Percentiles rank a stretch among this genome's conserved stretches.
Evolutionary conservation across 1,284 basidiomycete species (phyloP).

Genomic region (Naganishia cerealis): DNA sequence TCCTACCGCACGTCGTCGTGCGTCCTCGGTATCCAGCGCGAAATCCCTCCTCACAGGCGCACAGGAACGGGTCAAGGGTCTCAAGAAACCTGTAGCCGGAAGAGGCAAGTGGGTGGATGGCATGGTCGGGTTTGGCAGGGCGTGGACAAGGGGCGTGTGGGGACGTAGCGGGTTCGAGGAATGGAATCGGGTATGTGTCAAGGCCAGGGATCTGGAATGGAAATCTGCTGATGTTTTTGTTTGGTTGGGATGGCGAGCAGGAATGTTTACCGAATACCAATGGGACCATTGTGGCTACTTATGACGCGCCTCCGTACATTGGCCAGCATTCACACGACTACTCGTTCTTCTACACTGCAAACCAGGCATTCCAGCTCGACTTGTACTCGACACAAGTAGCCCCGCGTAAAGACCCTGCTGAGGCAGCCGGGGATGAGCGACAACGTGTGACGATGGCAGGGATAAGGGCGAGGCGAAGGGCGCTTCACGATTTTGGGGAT

Average conservation of each 20-base stretch:
- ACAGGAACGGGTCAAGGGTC: constrained; percentile 23
- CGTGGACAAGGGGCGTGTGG: constrained; percentile 30
- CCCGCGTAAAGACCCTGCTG: constrained; percentile 46
- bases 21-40: constrained; percentile 12
- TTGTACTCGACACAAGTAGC: constrained; percentile 70
- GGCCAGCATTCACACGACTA: constrained; percentile 75
- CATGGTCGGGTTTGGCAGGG: constrained; percentile 28
- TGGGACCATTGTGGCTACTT: constrained; percentile 77
- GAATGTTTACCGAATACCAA: constrained; percentile 33
- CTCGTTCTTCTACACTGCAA: constrained; percentile 55
- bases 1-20: constrained; percentile 2
- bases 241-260: not conserved
- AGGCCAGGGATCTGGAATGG: not conserved
- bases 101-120: constrained; percentile 31
- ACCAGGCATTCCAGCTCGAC: constrained; percentile 77
- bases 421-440: not conserved
- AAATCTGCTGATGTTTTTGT: not conserved
- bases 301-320: constrained; percentile 80
- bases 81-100: constrained; percentile 18
- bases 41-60: constrained; percentile 19
- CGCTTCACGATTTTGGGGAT: constrained; percentile 33
- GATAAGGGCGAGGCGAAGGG: constrained; percentile 10
- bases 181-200: constrained; percentile 31
- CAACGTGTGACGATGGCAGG: constrained; percentile 6
- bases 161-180: constrained; percentile 33